Evolutionary conservation across 768 basidiomycete species (phyloP).

Genomic region (Lyophyllum shimeji): DNA sequence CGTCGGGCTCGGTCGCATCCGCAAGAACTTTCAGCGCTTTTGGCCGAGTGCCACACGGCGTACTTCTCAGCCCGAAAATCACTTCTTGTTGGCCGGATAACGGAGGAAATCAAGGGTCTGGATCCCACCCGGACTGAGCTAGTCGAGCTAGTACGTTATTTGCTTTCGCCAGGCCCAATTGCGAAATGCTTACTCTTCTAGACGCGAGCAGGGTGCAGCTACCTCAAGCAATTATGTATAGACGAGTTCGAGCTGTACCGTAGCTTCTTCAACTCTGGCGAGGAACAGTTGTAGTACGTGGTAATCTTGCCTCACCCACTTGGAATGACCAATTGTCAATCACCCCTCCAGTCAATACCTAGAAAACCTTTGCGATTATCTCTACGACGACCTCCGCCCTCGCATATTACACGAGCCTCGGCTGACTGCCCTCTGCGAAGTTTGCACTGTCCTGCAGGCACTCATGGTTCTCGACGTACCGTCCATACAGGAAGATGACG

Average conservation of each 20-base stretch:
- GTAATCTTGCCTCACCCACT: not conserved
- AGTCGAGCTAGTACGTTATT: slow-evolving; percentile 71
- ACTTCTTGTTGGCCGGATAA: slow-evolving; percentile 70
- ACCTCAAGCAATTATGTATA: slow-evolving; percentile 86
- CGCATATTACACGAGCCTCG: slow-evolving; percentile 92
- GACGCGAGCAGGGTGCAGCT: slow-evolving; percentile 91
- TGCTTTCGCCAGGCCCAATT: not conserved
- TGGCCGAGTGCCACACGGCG: slow-evolving; percentile 84
- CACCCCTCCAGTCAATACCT: slow-evolving; percentile 73
- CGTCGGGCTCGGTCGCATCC: slow-evolving; percentile 73
- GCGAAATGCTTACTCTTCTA: slow-evolving; percentile 27
- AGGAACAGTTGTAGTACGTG: slow-evolving; percentile 54
- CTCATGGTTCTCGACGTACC: slow-evolving; percentile 90
- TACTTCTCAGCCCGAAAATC: slow-evolving; percentile 76
- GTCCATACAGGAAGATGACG: slow-evolving; percentile 22
- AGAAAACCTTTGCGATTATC: slow-evolving; percentile 88
- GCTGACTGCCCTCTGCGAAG: slow-evolving; percentile 85
- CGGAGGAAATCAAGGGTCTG: slow-evolving; percentile 79
- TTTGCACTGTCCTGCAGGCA: slow-evolving; percentile 94
- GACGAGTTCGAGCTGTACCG: slow-evolving; percentile 88
- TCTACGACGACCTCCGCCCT: slow-evolving; percentile 95
- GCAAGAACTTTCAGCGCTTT: slow-evolving; percentile 77
- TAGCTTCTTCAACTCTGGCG: slow-evolving; percentile 85
- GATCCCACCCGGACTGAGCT: slow-evolving; percentile 80
- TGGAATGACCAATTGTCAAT: slow-evolving; percentile 4